These are phyloP conservation scores for Ceratocystis diversiconidia DNA, from an alignment of 2,329 filamentous ascomycete genomes.

Conservation along the genomic window DNA sequence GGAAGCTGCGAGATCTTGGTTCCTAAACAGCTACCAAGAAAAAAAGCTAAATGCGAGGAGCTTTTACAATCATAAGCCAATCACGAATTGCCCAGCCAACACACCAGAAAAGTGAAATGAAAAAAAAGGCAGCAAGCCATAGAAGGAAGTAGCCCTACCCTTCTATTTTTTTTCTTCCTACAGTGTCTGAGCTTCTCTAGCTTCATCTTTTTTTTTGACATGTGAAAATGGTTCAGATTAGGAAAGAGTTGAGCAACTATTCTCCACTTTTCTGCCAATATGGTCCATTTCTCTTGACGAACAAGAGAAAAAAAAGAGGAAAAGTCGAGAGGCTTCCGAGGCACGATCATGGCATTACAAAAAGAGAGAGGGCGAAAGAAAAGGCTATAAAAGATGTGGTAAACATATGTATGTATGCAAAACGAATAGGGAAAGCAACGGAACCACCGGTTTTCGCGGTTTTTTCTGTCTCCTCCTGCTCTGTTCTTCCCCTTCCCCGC, in stretches of 20 bases:
- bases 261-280: neutral
- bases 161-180: neutral
- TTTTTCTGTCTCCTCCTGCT: neutral
- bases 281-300: neutral
- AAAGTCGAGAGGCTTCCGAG: neutral
- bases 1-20: neutral
- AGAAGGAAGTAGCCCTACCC: neutral
- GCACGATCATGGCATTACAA: neutral
- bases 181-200: neutral
- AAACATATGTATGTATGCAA: too few species aligned
- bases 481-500: neutral
- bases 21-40: neutral
- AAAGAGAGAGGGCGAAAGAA: neutral
- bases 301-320: neutral
- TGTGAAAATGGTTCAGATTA: constrained; percentile 19
- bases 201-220: constrained; percentile 12
- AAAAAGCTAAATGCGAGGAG: neutral
- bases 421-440: neutral
- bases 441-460: neutral
- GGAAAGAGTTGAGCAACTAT: constrained; percentile 4
- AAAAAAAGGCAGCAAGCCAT: neutral
- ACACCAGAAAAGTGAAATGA: neutral
- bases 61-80: neutral
- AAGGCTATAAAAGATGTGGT: too few species aligned
- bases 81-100: neutral